Evolutionary conservation across 1,284 basidiomycete species (phyloP), one percentile per base, ranked within the genome.

Genomic region (Earliella scabrosa): DNA sequence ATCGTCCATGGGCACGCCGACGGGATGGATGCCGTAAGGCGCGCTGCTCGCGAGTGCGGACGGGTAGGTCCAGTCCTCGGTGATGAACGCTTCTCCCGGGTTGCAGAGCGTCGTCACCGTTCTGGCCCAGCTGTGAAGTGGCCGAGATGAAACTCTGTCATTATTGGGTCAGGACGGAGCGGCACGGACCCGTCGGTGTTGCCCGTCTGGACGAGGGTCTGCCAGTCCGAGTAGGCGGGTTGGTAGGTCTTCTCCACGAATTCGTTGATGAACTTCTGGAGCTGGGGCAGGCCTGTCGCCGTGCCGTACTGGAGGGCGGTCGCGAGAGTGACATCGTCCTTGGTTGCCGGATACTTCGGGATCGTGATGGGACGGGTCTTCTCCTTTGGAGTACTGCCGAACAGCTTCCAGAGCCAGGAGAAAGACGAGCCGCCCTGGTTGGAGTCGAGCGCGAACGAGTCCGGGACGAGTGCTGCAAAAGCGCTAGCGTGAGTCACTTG

Each of bases 241-340:
- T 81, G 76, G 71, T 83, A 91, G 1, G 93, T 82, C 52, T 78
- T 82, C 39, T 66, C 69, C 3, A 83, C 80, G 64, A 92, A 89
- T 38, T 87, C 80, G 45, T 80, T 71, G 47, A 87, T 69, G 61
- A 88, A 79, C 18, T 73, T 67, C 58, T 80, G 76, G 2, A 89
- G 75, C 49, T 79, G 74, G 0, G 78, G 74, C 20, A 85, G 61
- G 8, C 87, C 89, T 4, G 72, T 75, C 0, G 86, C 82, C 29
- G 78, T 73, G n/a, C 86, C 81, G 65, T 94, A 95, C 71, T 95
- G 93, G 27, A 95, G 77, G 14, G 86, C 80, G 9, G 75, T 76
- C 0, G 86, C 77, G 6, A 95, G 77, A 67, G 88, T 87, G 36
- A 93, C 69, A 24, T 82, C 82, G 7, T 77, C 77, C 7, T 75